Base-by-base conservation (phyloP, 2,329 filamentous ascomycete species). In the Escovopsis sp. region DNA sequence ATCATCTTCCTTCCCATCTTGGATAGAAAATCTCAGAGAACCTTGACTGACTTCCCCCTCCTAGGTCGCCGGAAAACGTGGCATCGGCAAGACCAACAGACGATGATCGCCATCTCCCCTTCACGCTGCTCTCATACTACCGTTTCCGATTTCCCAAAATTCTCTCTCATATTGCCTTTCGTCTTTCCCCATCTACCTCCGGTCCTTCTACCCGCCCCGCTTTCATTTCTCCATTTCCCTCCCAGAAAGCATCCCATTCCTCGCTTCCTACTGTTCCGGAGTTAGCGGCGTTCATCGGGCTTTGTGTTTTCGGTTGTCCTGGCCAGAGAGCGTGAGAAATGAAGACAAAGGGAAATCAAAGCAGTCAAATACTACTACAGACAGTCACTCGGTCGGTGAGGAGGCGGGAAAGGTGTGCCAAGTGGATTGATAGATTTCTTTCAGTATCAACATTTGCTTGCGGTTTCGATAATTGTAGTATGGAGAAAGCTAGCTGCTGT, bases 31-130 rank as follows among this genome's bases (percentile, higher is more conserved):
- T n/a, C n/a, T n/a, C n/a, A n/a, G n/a, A n/a, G n/a, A n/a, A n/a
- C n/a, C 10, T 34, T 18, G 15, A 18, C 38, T 40, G 37, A 40
- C 21, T 8, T 7, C 15, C 14, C 21, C 27, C 30, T 34, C 8
- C 28, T 14, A 87, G 82, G 76, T 84, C 56, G 70, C 81, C 41
- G 90, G 90, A 51, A 98, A 96, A 71, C 80, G 90, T 57, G 79
- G 83, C 43, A 87, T 93, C 54, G 88, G 90, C 61, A 94, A 90
- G 70, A 88, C 84, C 39, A 64, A 72, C 50, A 74, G 77, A 47
- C 74, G 78, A 57, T 83, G 18, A 27, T 15, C n/a, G 31, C 27
- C 23, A 23, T 33, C 21, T 31, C 38, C 37, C 15, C 27, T 16
- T 36, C 32, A n/a, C 21, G 21, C 6, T 6, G 16, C 18, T 10